Percentiles rank a stretch among this genome's conserved stretches.
These are phyloP conservation scores for Fraxinus sp. DNA, from an alignment of 305 asterid genomes.

Conservation along the genomic window DNA sequence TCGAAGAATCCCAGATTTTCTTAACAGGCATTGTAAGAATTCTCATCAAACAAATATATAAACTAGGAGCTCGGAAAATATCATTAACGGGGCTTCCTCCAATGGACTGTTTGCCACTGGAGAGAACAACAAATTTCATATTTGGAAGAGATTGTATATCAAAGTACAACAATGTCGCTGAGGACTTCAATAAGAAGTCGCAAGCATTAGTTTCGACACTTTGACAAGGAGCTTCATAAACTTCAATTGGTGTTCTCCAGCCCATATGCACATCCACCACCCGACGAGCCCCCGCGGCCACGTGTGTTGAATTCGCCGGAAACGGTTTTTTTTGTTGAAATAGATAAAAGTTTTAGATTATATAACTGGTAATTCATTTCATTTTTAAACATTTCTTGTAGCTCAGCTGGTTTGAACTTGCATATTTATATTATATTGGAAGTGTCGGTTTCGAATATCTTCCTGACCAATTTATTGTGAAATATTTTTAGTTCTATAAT, in stretches of 20 bases:
- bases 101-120: slow-evolving; percentile 79
- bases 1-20: slow-evolving; percentile 49
- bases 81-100: slow-evolving; percentile 72
- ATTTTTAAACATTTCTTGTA: too few relatives aligned
- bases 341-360: too few relatives aligned
- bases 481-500: too few relatives aligned
- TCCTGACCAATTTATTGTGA: too few relatives aligned
- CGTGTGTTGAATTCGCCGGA: too few relatives aligned
- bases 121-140: slow-evolving; percentile 47
- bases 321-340: too few relatives aligned
- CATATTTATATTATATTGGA: too few relatives aligned
- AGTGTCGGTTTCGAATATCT: too few relatives aligned
- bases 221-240: slow-evolving; percentile 52
- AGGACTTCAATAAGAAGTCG: slow-evolving; percentile 50
- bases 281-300: too few relatives aligned
- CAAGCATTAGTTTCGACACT: slow-evolving; percentile 32
- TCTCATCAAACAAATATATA: slow-evolving; percentile 44
- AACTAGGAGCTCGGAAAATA: slow-evolving; percentile 66
- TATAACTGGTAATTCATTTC: too few relatives aligned
- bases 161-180: slow-evolving; percentile 52
- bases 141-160: slow-evolving; percentile 45
- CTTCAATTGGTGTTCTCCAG: slow-evolving; percentile 49
- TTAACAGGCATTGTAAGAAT: slow-evolving; percentile 44
- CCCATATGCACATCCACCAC: background rate
- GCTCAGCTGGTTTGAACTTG: too few relatives aligned